Evolutionary conservation across 805 yeast genomes (phyloP).

Genomic region (Kregervanrija pseudodelftensis): DNA sequence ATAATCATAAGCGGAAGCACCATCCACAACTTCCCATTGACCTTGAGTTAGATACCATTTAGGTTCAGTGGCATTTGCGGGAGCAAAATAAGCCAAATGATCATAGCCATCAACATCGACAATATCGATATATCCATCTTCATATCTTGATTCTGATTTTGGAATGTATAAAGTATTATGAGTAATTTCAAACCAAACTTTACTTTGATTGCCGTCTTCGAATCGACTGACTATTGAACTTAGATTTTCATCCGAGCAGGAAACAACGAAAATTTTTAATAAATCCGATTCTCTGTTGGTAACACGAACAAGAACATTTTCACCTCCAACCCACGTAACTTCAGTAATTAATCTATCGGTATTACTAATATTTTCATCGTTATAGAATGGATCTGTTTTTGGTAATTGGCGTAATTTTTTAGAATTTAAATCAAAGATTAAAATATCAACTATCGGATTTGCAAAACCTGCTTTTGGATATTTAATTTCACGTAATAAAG

Average conservation of each 20-base stretch:
- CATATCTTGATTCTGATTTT: slow-evolving; percentile 36
- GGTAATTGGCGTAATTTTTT: slow-evolving; percentile 18
- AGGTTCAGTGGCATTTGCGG: slow-evolving; percentile 52
- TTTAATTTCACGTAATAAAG: slow-evolving; percentile 53
- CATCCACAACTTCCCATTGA: slow-evolving; percentile 83
- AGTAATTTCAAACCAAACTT: slow-evolving; percentile 74
- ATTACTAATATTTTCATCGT: slow-evolving; percentile 33
- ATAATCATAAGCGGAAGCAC: slow-evolving; percentile 56
- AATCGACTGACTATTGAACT: slow-evolving; percentile 38
- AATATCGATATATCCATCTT: slow-evolving; percentile 79
- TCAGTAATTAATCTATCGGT: slow-evolving; percentile 53
- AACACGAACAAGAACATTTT: slow-evolving; percentile 44
- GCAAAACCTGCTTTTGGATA: slow-evolving; percentile 82
- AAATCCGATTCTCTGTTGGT: slow-evolving; percentile 63
- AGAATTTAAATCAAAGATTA: slow-evolving; percentile 34
- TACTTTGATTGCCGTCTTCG: slow-evolving; percentile 36
- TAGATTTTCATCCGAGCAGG: slow-evolving; percentile 29
- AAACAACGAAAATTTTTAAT: slow-evolving; percentile 49
- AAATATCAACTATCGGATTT: slow-evolving; percentile 60
- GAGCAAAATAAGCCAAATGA: slow-evolving; percentile 81
- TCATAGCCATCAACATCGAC: slow-evolving; percentile 52
- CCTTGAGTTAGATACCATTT: slow-evolving; percentile 57
- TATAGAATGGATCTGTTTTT: slow-evolving; percentile 32
- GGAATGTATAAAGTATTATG: slow-evolving; percentile 58
- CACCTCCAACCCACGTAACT: slow-evolving; percentile 60